phyloP scores from a whole-genome alignment of 495 filamentous ascomycete genomes.

The Annulohypoxylon maeteangense region DNA sequence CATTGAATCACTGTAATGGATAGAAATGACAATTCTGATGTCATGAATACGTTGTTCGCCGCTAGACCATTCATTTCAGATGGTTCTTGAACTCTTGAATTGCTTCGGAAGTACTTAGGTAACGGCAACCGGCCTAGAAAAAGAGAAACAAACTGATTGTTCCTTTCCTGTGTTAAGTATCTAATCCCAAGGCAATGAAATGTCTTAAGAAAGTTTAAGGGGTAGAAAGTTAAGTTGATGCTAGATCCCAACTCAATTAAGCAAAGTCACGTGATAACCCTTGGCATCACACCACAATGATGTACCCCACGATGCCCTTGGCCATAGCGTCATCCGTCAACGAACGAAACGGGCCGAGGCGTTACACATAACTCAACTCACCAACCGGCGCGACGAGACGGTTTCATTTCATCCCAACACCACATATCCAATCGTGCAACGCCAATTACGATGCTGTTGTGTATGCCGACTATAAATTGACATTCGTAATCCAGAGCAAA shows the following conservation, averaged over 20 bases:
- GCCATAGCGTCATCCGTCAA: constrained; percentile 5
- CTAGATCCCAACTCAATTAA: background rate
- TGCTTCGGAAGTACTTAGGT: background rate
- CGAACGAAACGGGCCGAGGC: background rate
- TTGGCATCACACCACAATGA: background rate
- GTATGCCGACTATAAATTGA: background rate
- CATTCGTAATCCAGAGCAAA: background rate
- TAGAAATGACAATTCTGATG: constrained; percentile 31
- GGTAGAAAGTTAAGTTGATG: background rate
- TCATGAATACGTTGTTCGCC: constrained; percentile 32
- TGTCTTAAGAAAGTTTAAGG: background rate
- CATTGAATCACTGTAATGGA: background rate
- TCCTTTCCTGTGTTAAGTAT: background rate
- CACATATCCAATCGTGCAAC: constrained; percentile 19
- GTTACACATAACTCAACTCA: constrained; percentile 1
- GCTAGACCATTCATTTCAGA: constrained; percentile 12
- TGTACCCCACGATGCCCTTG: constrained; percentile 8
- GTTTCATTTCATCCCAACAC: background rate
- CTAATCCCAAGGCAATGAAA: background rate
- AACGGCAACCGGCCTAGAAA: background rate
- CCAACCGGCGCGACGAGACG: constrained; percentile 20
- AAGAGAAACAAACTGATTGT: background rate
- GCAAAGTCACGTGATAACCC: background rate
- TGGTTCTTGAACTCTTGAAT: background rate
- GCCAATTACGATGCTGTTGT: constrained; percentile 6